Percentiles rank a stretch among this genome's conserved stretches.
phyloP scores from a whole-genome alignment of 805 yeast genomes.

The Starmera caribaea region DNA sequence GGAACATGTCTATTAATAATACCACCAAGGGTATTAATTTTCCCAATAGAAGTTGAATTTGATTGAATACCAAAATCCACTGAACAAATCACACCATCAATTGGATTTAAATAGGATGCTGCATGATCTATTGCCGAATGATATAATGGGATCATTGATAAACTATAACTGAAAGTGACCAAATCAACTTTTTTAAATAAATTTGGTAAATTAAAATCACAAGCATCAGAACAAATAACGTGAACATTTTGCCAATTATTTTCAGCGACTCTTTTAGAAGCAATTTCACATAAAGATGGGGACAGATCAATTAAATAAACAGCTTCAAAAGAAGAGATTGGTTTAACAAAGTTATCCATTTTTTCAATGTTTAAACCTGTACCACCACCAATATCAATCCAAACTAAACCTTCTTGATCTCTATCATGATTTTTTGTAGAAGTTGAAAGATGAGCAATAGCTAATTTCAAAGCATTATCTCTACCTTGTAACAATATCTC shows the following conservation, averaged over 20 bases:
- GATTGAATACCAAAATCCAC: slow-evolving; percentile 80
- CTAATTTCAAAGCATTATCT: slow-evolving; percentile 49
- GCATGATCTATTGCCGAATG: slow-evolving; percentile 72
- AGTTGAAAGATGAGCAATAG: slow-evolving; percentile 41
- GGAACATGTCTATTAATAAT: slow-evolving; percentile 60
- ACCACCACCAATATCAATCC: slow-evolving; percentile 84
- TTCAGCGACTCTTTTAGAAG: slow-evolving; percentile 43
- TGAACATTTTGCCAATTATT: slow-evolving; percentile 50
- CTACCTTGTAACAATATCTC: slow-evolving; percentile 60
- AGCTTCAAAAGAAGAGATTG: slow-evolving; percentile 40
- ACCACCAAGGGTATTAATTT: slow-evolving; percentile 71
- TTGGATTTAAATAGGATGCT: slow-evolving; percentile 36
- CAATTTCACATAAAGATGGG: slow-evolving; percentile 68
- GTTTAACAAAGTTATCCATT: slow-evolving; percentile 45
- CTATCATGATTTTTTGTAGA: slow-evolving; percentile 22
- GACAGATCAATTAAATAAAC: slow-evolving; percentile 69
- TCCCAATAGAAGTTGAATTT: slow-evolving; percentile 51
- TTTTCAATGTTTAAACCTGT: slow-evolving; percentile 76
- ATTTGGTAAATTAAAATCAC: slow-evolving; percentile 48
- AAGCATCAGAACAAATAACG: slow-evolving; percentile 66
- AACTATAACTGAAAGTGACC: slow-evolving; percentile 69
- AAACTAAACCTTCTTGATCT: slow-evolving; percentile 28
- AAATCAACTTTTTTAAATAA: slow-evolving; percentile 43
- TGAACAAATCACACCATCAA: slow-evolving; percentile 53
- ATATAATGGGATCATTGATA: slow-evolving; percentile 80